Evolutionary conservation across 2,329 filamentous ascomycete genomes (phyloP).

Genomic region (Botryosphaeria dothidea): DNA sequence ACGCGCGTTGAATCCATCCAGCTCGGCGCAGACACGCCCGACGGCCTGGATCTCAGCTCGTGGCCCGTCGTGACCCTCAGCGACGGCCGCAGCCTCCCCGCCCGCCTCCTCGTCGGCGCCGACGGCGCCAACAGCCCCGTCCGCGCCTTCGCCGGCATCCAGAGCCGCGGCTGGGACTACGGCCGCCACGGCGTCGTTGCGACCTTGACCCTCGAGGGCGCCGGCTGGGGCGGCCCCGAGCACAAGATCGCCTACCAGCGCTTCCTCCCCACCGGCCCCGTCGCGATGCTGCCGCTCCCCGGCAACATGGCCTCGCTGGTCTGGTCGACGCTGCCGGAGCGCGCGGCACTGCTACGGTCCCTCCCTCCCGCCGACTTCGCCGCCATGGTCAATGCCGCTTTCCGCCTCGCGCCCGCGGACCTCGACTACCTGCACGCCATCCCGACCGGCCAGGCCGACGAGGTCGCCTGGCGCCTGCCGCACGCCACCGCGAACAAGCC

Average conservation of each 20-base stretch:
- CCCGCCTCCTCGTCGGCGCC: slow-evolving; percentile 84
- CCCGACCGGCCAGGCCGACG: slow-evolving; percentile 57
- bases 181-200: slow-evolving; percentile 87
- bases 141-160: slow-evolving; percentile 82
- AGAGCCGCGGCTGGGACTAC: slow-evolving; percentile 91
- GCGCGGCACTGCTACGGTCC: slow-evolving; percentile 77
- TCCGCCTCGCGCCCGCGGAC: slow-evolving; percentile 78
- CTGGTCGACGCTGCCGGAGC: slow-evolving; percentile 86
- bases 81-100: slow-evolving; percentile 67
- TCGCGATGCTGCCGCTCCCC: slow-evolving; percentile 88
- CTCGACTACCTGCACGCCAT: slow-evolving; percentile 78
- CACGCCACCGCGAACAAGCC: slow-evolving; percentile 59
- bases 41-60: slow-evolving; percentile 71
- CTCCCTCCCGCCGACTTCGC: slow-evolving; percentile 73
- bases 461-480: slow-evolving; percentile 54
- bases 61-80: slow-evolving; percentile 85
- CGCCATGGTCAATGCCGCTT: slow-evolving; percentile 90
- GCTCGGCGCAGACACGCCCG: slow-evolving; percentile 66
- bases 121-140: slow-evolving; percentile 96
- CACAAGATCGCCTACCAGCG: slow-evolving; percentile 86
- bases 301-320: slow-evolving; percentile 82
- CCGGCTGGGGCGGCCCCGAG: slow-evolving; percentile 39
- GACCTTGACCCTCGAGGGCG: slow-evolving; percentile 70
- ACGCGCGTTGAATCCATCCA: slow-evolving; percentile 78
- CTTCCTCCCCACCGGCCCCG: slow-evolving; percentile 87